Conservation (phyloP, 164 flowering plant species). For the Dillenia turbinata region DNA sequence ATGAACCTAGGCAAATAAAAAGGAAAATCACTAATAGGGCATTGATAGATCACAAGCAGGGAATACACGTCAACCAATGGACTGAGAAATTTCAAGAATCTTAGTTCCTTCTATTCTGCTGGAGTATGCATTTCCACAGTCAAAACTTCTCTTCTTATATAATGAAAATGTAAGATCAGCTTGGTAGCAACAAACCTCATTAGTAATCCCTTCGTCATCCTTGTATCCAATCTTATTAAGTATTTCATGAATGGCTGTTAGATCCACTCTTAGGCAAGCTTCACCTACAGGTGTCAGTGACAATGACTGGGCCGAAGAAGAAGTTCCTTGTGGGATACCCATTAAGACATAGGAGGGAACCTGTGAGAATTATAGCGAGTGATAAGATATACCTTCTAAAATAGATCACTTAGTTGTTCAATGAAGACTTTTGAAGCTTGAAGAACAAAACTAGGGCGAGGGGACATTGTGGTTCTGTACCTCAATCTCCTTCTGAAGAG, state of each 20-base stretch:
- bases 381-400: constrained; percentile 3
- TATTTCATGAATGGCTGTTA: constrained; percentile 84
- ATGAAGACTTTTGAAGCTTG: neutral
- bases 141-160: no score
- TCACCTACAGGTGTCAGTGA: constrained; percentile 76
- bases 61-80: no score
- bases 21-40: no score
- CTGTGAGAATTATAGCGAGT: constrained; percentile 28
- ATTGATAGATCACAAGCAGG: no score
- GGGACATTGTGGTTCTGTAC: constrained; percentile 18
- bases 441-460: neutral
- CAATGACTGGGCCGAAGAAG: constrained; percentile 32
- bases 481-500: constrained; percentile 87
- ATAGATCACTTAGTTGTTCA: neutral
- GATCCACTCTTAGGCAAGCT: constrained; percentile 83
- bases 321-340: constrained; percentile 54
- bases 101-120: no score
- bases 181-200: constrained; percentile 51
- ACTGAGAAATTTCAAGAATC: no score
- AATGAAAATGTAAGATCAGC: neutral
- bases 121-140: no score
- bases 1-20: no score
- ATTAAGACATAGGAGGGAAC: constrained; percentile 69
- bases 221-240: constrained; percentile 83
- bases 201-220: constrained; percentile 87